Evolutionary conservation across 345 rosid genomes (phyloP).

Genomic region (Moricandia arvensis): DNA sequence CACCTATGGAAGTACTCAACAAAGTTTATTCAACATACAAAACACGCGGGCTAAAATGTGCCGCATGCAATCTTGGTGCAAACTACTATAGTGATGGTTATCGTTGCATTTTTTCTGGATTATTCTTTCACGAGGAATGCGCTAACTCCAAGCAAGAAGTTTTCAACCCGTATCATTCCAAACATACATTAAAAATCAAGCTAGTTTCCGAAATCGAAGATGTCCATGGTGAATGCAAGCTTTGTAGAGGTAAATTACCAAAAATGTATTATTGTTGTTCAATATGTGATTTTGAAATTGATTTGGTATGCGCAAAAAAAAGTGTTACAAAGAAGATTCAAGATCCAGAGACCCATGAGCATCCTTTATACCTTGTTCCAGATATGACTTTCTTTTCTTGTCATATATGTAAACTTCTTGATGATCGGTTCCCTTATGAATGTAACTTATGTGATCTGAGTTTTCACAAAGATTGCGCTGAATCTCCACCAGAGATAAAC

Average conservation of each 20-base stretch:
- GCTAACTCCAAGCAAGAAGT: background rate
- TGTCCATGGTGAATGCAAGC: background rate
- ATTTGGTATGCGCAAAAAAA: background rate
- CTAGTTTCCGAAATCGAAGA: background rate
- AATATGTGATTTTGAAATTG: background rate
- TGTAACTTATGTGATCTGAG: background rate
- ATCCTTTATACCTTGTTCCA: background rate
- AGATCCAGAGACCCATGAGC: background rate
- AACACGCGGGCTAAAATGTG: background rate
- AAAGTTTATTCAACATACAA: background rate
- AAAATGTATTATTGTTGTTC: background rate
- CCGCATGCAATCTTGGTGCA: background rate
- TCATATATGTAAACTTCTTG: background rate
- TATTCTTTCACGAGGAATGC: background rate
- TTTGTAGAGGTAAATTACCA: background rate
- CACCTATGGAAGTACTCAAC: background rate
- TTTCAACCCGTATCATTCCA: background rate
- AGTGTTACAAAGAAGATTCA: background rate
- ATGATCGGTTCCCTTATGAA: background rate
- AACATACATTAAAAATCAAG: background rate
- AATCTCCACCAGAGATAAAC: background rate
- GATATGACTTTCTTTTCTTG: background rate
- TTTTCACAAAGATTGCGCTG: background rate
- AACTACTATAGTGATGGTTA: background rate
- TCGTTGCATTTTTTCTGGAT: background rate